phyloP scores from a whole-genome alignment of 1,139 yeast genomes.

The Yamadazyma diddensiae region DNA sequence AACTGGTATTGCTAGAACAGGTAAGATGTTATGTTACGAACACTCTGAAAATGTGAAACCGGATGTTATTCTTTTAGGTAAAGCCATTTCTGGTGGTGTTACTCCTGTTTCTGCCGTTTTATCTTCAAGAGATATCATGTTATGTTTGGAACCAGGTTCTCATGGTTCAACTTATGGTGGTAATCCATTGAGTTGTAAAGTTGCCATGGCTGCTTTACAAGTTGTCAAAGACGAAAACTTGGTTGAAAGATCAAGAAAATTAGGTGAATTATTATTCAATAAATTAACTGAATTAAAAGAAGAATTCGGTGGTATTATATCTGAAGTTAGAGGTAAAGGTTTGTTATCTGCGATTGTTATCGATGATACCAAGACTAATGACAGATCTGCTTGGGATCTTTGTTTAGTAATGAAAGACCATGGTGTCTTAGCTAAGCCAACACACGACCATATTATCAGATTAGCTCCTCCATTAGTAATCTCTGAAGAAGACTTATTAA shows the following conservation, averaged over 20 bases:
- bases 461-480: slow-evolving; percentile 95
- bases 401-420: slow-evolving; percentile 84
- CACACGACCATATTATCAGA: slow-evolving; percentile 94
- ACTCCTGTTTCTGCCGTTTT: slow-evolving; percentile 89
- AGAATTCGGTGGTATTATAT: slow-evolving; percentile 67
- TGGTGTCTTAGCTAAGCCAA: slow-evolving; percentile 94
- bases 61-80: slow-evolving; percentile 84
- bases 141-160: slow-evolving; percentile 88
- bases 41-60: slow-evolving; percentile 80
- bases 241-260: slow-evolving; percentile 69
- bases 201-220: slow-evolving; percentile 89
- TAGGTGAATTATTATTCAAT: slow-evolving; percentile 70
- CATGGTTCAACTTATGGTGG: slow-evolving; percentile 99
- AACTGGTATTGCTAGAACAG: slow-evolving; percentile 97
- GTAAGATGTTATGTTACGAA: slow-evolving; percentile 88
- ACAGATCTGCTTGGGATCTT: slow-evolving; percentile 94
- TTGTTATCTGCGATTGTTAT: slow-evolving; percentile 87
- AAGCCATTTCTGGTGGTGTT: slow-evolving; percentile 95
- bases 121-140: slow-evolving; percentile 85
- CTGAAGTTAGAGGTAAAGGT: slow-evolving; percentile 93
- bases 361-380: slow-evolving; percentile 79
- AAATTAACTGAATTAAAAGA: slow-evolving; percentile 62
- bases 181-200: slow-evolving; percentile 92
- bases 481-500: slow-evolving; percentile 77
- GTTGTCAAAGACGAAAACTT: slow-evolving; percentile 86